A percentile compares a stretch with the other conserved stretches of the same genome.
phyloP scores from a whole-genome alignment of 2,329 filamentous ascomycete genomes.

The Diaporthe caulivora region DNA sequence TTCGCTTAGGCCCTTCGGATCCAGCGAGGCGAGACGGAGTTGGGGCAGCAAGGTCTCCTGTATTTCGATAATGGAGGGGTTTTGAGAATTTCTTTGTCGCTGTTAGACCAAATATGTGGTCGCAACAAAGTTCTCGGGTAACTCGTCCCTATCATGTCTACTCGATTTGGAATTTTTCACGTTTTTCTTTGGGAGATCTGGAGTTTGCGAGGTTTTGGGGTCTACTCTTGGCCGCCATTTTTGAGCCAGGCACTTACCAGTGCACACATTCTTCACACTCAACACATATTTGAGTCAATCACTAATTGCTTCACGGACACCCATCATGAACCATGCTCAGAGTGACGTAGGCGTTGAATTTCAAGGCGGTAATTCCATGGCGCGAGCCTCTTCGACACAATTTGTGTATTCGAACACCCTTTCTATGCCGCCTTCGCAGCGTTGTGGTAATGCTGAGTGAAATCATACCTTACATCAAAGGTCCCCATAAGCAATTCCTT shows the following conservation, averaged over 20 bases:
- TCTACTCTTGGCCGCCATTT: background rate
- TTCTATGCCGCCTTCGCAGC: conserved; percentile 6
- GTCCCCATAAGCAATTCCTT: conserved; percentile 51
- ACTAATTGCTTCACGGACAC: background rate
- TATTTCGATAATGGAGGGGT: background rate
- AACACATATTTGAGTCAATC: background rate
- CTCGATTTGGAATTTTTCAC: background rate
- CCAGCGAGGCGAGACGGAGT: background rate
- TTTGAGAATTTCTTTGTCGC: background rate
- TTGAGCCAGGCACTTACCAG: background rate
- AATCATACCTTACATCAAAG: conserved; percentile 57
- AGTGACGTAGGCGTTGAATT: background rate
- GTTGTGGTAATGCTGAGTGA: conserved; percentile 57
- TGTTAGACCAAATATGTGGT: background rate
- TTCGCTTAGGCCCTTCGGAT: background rate
- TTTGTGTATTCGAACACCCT: background rate
- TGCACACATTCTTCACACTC: background rate
- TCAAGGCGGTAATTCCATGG: no score
- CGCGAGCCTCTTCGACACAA: background rate
- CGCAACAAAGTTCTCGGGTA: no score
- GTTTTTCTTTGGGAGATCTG: no score
- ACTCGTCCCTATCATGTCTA: background rate
- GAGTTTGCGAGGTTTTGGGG: background rate
- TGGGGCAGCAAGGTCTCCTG: background rate
- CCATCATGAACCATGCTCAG: no score